Evolutionary conservation across 495 filamentous ascomycete species (phyloP).

Genomic region (Bombardia bombarda): DNA sequence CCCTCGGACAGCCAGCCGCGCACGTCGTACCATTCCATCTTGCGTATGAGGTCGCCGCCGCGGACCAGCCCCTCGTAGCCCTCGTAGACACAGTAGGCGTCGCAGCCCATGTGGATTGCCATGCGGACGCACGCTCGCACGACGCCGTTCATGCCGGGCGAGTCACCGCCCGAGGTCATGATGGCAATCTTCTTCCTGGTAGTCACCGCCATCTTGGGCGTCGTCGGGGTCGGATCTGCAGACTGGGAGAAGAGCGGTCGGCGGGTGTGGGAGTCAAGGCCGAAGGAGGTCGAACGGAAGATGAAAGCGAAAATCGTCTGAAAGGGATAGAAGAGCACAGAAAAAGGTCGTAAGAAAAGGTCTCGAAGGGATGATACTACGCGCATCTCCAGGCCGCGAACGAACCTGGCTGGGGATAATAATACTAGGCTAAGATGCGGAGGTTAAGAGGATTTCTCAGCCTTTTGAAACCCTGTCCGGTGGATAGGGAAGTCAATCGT

Average conservation of each 20-base stretch:
- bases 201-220: constrained; percentile 25
- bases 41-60: constrained; percentile 77
- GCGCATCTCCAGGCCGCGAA: constrained; percentile 19
- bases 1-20: constrained; percentile 91
- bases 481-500: too few relatives aligned
- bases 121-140: constrained; percentile 92
- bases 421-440: constrained; percentile 4
- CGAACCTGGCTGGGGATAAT: constrained; percentile 3
- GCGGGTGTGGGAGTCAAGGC: constrained; percentile 7
- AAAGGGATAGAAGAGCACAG: constrained; percentile 16
- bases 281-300: constrained; percentile 14
- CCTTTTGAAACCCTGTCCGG: too few relatives aligned
- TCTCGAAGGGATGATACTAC: constrained; percentile 4
- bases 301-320: constrained; percentile 15
- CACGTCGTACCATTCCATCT: constrained; percentile 90
- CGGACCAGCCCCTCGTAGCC: constrained; percentile 94
- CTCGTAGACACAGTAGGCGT: constrained; percentile 85
- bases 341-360: constrained; percentile 16
- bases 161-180: constrained; percentile 96
- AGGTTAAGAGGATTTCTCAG: too few relatives aligned
- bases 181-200: constrained; percentile 77
- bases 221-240: not conserved
- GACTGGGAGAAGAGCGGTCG: not conserved
- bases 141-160: constrained; percentile 95
- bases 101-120: constrained; percentile 78